Evolutionary conservation across 441 rosid genomes (phyloP).

Genomic region (Pelargonium fulgidum): DNA sequence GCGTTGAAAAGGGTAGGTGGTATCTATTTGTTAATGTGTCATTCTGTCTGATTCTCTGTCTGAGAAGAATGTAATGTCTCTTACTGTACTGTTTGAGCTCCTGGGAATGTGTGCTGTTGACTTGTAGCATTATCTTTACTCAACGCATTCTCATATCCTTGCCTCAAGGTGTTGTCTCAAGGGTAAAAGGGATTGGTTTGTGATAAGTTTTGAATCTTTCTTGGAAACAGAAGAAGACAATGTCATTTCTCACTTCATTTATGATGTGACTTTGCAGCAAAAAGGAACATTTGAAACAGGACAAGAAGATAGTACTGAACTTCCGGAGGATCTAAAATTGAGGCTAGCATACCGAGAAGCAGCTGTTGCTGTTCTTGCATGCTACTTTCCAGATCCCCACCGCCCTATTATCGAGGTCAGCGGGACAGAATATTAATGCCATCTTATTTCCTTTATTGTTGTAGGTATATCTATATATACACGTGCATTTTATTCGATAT

Average conservation of each 20-base stretch:
- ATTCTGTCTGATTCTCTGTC: background rate
- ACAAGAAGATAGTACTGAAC: conserved; percentile 80
- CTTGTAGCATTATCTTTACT: background rate
- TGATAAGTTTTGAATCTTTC: background rate
- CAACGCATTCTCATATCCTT: conserved; percentile 9
- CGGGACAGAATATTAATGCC: conserved; percentile 9
- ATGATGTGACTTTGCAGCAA: conserved; percentile 54
- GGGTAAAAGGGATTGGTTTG: background rate
- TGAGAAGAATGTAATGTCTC: background rate
- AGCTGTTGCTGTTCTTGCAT: conserved; percentile 85
- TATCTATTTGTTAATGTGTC: conserved; percentile 11
- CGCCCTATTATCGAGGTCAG: conserved; percentile 67
- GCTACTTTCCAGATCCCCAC: conserved; percentile 76
- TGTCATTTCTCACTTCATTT: conserved; percentile 18
- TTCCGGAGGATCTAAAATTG: conserved; percentile 78
- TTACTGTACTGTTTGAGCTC: background rate
- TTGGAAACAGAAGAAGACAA: background rate
- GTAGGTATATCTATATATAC: conserved; percentile 15
- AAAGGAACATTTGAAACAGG: conserved; percentile 97
- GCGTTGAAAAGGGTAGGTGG: conserved; percentile 79
- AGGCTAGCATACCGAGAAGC: conserved; percentile 95
- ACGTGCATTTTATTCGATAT: conserved; percentile 14
- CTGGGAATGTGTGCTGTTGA: background rate
- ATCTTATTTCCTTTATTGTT: conserved; percentile 21
- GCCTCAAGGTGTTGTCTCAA: background rate